These are phyloP conservation scores for Passalora sequoiae DNA, from an alignment of 2,329 filamentous ascomycete species.

Conservation along the genomic window DNA sequence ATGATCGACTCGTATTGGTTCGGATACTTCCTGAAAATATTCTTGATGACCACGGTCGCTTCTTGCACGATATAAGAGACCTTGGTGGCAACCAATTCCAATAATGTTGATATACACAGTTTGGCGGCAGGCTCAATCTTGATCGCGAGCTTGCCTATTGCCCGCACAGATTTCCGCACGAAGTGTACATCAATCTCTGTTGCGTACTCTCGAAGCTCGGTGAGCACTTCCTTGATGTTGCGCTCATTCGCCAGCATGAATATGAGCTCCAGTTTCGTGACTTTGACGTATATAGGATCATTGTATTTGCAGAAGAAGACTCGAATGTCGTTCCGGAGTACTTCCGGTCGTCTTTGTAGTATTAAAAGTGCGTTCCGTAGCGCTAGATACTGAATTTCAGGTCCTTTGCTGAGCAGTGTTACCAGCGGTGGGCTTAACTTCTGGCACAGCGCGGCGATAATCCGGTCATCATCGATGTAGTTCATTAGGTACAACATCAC, in stretches of 20 bases:
- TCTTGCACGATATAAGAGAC: slow-evolving; percentile 98
- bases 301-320: slow-evolving; percentile 99
- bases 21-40: slow-evolving; percentile 98
- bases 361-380: slow-evolving; percentile 91
- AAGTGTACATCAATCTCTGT: slow-evolving; percentile 99
- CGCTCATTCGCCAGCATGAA: slow-evolving; percentile 96
- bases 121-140: slow-evolving; percentile 94
- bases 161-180: slow-evolving; percentile 92
- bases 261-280: slow-evolving; percentile 95
- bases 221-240: slow-evolving; percentile 92
- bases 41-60: slow-evolving; percentile 95
- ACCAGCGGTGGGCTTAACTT: slow-evolving; percentile 94
- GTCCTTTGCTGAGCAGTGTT: slow-evolving; percentile 88
- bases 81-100: slow-evolving; percentile 95
- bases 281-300: slow-evolving; percentile 98
- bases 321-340: slow-evolving; percentile 90
- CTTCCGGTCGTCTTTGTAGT: slow-evolving; percentile 84
- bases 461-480: slow-evolving; percentile 89
- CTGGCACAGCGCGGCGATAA: slow-evolving; percentile 77
- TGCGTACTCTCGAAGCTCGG: slow-evolving; percentile 88
- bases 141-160: slow-evolving; percentile 96
- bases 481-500: slow-evolving; percentile 98
- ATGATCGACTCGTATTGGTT: slow-evolving; percentile 99
- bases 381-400: slow-evolving; percentile 96
- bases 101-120: slow-evolving; percentile 83